Evolutionary conservation across 306 rosid species (phyloP).

Genomic region (Cucurbita pepo): DNA sequence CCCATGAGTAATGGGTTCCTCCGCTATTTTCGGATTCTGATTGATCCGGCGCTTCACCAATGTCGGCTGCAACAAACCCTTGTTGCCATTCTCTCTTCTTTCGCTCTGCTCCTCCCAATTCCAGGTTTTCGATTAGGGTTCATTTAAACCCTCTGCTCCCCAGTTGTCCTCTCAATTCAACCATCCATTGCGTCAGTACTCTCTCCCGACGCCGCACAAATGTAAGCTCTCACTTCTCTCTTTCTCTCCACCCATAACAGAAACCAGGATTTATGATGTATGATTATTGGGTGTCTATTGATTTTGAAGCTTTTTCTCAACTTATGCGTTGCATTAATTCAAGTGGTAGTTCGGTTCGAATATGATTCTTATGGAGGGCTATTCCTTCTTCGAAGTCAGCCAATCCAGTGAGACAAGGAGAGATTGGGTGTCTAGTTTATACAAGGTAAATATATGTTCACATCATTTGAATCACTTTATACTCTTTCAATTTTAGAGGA

Average conservation of each 20-base stretch:
- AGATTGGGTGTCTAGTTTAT: neutral
- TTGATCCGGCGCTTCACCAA: conserved; percentile 1
- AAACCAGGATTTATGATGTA: neutral
- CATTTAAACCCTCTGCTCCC: neutral
- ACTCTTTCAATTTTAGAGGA: neutral
- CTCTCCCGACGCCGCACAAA: conserved; percentile 1
- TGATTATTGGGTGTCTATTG: neutral
- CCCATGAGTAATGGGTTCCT: neutral
- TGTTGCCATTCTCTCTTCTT: neutral
- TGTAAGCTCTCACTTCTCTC: neutral
- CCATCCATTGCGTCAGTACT: neutral
- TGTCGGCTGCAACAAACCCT: conserved; percentile 1
- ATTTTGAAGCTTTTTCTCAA: neutral
- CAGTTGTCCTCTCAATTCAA: neutral
- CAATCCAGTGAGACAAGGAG: neutral
- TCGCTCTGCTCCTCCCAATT: neutral
- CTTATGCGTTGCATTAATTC: neutral
- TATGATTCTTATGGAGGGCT: neutral
- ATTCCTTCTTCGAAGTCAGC: neutral
- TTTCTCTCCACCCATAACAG: neutral
- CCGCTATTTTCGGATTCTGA: neutral
- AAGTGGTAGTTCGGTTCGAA: neutral
- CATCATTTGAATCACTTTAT: neutral
- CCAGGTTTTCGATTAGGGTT: neutral
- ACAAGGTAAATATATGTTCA: neutral